Evolutionary conservation across 2,329 filamentous ascomycete genomes (phyloP).

Genomic region (Verticillium zaregamsianum): DNA sequence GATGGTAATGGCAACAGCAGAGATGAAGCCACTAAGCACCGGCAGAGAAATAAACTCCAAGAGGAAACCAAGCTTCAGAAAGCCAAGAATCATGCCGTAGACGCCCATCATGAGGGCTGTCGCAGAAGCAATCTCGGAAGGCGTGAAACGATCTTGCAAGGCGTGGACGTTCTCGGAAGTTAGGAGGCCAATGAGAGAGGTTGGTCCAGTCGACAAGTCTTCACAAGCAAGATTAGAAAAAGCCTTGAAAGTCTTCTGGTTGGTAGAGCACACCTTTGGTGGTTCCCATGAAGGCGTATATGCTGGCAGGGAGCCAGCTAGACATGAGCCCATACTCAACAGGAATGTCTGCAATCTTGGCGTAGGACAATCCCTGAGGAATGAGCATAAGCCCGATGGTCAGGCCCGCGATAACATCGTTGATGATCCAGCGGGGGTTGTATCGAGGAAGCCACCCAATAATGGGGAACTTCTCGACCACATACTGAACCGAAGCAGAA

Average conservation of each 20-base stretch:
- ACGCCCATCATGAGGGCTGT: slow-evolving; percentile 61
- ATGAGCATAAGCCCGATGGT: slow-evolving; percentile 59
- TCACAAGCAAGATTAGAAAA: neutral
- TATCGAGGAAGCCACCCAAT: slow-evolving; percentile 61
- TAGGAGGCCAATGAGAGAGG: slow-evolving; percentile 59
- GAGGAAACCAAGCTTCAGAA: slow-evolving; percentile 60
- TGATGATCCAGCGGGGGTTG: slow-evolving; percentile 55
- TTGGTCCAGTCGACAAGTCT: slow-evolving; percentile 61
- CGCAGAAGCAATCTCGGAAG: slow-evolving; percentile 53
- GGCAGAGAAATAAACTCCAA: slow-evolving; percentile 64
- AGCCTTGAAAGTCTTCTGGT: neutral
- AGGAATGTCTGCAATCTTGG: slow-evolving; percentile 57
- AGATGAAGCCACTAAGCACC: slow-evolving; percentile 62
- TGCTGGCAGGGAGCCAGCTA: slow-evolving; percentile 51
- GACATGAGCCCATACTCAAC: slow-evolving; percentile 58
- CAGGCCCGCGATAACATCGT: slow-evolving; percentile 57
- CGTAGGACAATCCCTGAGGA: slow-evolving; percentile 58
- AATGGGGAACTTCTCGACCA: slow-evolving; percentile 57
- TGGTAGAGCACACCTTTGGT: slow-evolving; percentile 46
- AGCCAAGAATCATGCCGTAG: slow-evolving; percentile 53
- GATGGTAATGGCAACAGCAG: slow-evolving; percentile 62
- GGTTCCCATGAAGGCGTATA: slow-evolving; percentile 58
- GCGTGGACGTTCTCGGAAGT: slow-evolving; percentile 57
- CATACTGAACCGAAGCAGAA: slow-evolving; percentile 49
- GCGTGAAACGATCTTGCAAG: slow-evolving; percentile 43